Conservation (phyloP, 805 yeast species). For the Kregervanrija fluxuum region DNA sequence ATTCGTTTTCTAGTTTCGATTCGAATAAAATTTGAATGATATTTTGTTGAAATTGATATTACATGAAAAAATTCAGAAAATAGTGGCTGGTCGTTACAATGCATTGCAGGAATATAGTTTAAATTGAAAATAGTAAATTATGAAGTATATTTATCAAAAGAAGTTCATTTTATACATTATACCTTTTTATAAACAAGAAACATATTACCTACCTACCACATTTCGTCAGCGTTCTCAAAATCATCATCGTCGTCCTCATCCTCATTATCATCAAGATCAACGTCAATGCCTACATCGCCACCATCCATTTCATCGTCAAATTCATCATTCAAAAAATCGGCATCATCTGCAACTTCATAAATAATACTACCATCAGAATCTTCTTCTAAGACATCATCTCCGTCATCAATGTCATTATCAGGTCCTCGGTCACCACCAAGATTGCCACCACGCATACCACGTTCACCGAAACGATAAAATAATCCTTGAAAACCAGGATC, state of each 20-base stretch:
- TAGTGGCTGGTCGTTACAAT: too few relatives aligned
- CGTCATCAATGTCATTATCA: conserved; percentile 1
- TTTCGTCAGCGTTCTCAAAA: neutral
- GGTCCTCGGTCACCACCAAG: conserved; percentile 12
- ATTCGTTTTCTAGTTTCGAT: too few relatives aligned
- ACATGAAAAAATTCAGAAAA: too few relatives aligned
- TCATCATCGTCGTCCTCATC: conserved; percentile 2
- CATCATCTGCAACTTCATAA: neutral
- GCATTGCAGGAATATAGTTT: too few relatives aligned
- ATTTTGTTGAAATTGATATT: too few relatives aligned
- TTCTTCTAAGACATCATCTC: neutral
- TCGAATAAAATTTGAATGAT: too few relatives aligned
- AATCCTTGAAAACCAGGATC: conserved; percentile 1
- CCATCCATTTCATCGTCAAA: neutral
- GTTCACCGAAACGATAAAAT: conserved; percentile 7
- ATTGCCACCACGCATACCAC: conserved; percentile 16
- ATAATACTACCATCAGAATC: neutral
- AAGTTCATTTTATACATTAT: too few relatives aligned
- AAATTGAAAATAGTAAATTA: too few relatives aligned
- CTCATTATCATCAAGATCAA: neutral
- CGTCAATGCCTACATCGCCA: neutral
- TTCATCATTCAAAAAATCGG: neutral
- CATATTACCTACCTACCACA: too few relatives aligned
- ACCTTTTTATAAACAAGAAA: too few relatives aligned
- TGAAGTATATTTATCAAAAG: too few relatives aligned